Evolutionary conservation across 169 alveolate species (phyloP).

Genomic region (Theileria luwenshuni): DNA sequence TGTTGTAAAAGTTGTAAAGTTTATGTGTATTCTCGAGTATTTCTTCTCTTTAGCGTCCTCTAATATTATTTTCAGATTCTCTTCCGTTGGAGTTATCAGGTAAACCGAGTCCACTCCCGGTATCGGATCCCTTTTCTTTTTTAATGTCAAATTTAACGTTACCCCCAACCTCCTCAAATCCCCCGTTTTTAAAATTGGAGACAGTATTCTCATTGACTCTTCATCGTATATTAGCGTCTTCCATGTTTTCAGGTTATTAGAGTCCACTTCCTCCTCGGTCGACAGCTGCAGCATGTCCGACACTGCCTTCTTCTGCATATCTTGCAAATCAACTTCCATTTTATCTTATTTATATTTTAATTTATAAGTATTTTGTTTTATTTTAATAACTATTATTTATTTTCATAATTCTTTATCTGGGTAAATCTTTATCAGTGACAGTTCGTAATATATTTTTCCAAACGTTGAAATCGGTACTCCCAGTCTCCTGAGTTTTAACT

Average conservation of each 20-base stretch:
- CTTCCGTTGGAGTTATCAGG: slow-evolving; percentile 67
- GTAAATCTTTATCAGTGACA: slow-evolving; percentile 54
- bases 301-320: slow-evolving; percentile 40
- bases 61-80: slow-evolving; percentile 71
- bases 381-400: background rate
- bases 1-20: slow-evolving; percentile 81
- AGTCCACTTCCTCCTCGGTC: slow-evolving; percentile 61
- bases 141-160: slow-evolving; percentile 77
- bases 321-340: slow-evolving; percentile 53
- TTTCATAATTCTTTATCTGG: slow-evolving; percentile 6
- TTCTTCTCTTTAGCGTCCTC: slow-evolving; percentile 79
- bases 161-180: slow-evolving; percentile 85
- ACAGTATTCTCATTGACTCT: slow-evolving; percentile 74
- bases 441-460: slow-evolving; percentile 74
- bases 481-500: slow-evolving; percentile 56
- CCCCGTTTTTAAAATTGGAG: slow-evolving; percentile 83
- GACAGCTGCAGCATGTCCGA: slow-evolving; percentile 55
- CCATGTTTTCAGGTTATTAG: slow-evolving; percentile 76
- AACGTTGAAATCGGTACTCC: slow-evolving; percentile 72
- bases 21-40: slow-evolving; percentile 80
- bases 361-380: background rate
- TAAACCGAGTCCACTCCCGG: slow-evolving; percentile 89
- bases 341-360: background rate
- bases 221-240: slow-evolving; percentile 82
- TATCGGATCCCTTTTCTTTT: slow-evolving; percentile 69